Evolutionary conservation across 2,329 filamentous ascomycete species (phyloP), one percentile per base, ranked within the genome.

Genomic region (Laburnicola sp.): DNA sequence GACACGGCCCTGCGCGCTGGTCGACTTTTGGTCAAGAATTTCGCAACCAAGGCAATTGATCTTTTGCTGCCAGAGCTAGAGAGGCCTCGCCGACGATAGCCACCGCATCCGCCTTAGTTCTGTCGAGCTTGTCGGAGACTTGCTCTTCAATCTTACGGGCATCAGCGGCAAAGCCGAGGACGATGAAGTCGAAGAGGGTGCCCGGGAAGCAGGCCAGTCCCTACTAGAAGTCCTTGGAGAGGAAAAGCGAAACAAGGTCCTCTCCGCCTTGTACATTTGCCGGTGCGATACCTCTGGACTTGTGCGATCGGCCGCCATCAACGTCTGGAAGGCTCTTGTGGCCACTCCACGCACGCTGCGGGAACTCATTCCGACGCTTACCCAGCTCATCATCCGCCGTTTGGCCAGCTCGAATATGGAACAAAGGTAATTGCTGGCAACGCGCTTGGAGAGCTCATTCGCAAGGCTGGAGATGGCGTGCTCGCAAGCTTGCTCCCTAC

Each of bases 51-150:
- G 67, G 90, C 94, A 32, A 95, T 99, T 45, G 95, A 99, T 69
- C 82, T 99, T 16, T 80, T 99, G 16, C 81, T 99, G 50, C 94
- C 94, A 5, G 94, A 99, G 72, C 83, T 99, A 56, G 94, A 99
- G 94, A 62, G 94, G 94, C 70, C 82, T 99, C 59, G 93, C 92
- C n/a, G 93, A 99, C 72, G 91, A 97, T 74, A 99, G 85, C 76
- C 94, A 97, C 75, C 90, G 94, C 65, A 99, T 99, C 66, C 89
- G 94, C 79, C 87, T 99, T 71, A 97, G 93, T 74, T 99, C 95
- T 41, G 94, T 99, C 53, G 94, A 99, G 76, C 82, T 99, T 56
- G 93, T 99, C 50, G 94, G 94, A 62, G 95, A 99, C 68, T 80
- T 99, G 42, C 82, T 99, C 23, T 99, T 99, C 83, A 99, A 97